Base-by-base conservation (phyloP, 2,329 filamentous ascomycete genomes). In the Claviceps monticola region DNA sequence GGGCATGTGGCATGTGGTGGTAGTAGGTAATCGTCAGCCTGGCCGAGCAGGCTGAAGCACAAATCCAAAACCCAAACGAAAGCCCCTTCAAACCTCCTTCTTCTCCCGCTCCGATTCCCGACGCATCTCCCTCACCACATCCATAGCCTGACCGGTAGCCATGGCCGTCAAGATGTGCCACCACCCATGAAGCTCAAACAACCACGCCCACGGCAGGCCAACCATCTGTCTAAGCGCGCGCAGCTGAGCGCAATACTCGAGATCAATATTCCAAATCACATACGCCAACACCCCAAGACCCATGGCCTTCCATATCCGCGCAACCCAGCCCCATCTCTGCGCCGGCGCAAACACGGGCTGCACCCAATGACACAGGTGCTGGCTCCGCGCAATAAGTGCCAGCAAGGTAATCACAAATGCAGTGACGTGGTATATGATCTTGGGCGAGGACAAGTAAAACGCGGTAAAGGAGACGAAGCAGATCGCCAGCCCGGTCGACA, bases 111-210 rank as follows among this genome's bases (percentile, higher is more conserved):
- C 29, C 9, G 29, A 54, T 44, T 61, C 59, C 5, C 55, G 56
- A 2, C 56, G 58, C 13, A 64, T 54, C n/a, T 65, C 62, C 46
- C 63, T 57, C 38, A 55, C 55, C 17, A 65, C 58, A 2, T 58
- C 53, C 62, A 72, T 71, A 45, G 67, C 68, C 48, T 61, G 59
- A 23, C 69, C 70, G 5, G 78, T 76, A 1, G 75, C 73, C 19
- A 78, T 65, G 0, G 76, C 79, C 0, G 79, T 83, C 26, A 80
- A 64, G 14, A 82, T 63, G 57, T 83, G 79, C 79, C 79, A 83
- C 79, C 78, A 82, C 1, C 78, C 79, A 58, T 82, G 79, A 14
- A 82, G 59, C 63, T 82, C 79, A 4, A 82, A 60, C 0, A 77
- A 37, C 61, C 75, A 79, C 1, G 72, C 74, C 71, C 69, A 77